Conservation (phyloP, 805 yeast genomes). For the Peterozyma xylosa region DNA sequence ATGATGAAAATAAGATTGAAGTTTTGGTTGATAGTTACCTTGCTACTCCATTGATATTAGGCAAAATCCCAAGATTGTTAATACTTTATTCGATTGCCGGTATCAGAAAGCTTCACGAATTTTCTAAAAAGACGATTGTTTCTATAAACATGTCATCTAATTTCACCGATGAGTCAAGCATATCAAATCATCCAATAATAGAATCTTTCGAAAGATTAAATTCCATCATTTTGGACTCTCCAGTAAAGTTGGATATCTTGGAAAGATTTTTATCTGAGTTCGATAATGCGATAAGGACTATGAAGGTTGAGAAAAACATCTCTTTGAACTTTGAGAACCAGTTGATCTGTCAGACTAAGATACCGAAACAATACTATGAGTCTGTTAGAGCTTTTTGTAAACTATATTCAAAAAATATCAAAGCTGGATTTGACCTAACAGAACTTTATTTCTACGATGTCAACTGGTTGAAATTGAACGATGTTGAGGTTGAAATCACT, state of each 20-base stretch:
- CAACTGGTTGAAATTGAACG: slow-evolving; percentile 48
- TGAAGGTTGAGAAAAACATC: slow-evolving; percentile 29
- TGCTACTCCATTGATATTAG: slow-evolving; percentile 51
- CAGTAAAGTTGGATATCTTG: slow-evolving; percentile 36
- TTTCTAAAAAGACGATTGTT: slow-evolving; percentile 48
- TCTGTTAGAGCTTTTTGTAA: slow-evolving; percentile 36
- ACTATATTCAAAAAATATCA: slow-evolving; percentile 34
- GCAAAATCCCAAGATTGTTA: slow-evolving; percentile 65
- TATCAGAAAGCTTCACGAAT: slow-evolving; percentile 53
- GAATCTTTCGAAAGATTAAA: slow-evolving; percentile 46
- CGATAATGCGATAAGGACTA: slow-evolving; percentile 22
- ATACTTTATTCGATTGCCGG: slow-evolving; percentile 61
- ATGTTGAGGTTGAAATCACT: slow-evolving; percentile 10
- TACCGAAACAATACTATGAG: slow-evolving; percentile 32
- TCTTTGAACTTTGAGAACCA: slow-evolving; percentile 51
- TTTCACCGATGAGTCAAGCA: slow-evolving; percentile 18
- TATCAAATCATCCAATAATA: slow-evolving; percentile 34
- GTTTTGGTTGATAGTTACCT: slow-evolving; percentile 22
- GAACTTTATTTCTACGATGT: slow-evolving; percentile 58
- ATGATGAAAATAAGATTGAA: slow-evolving; percentile 15
- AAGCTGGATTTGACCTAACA: slow-evolving; percentile 40
- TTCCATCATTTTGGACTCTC: slow-evolving; percentile 38
- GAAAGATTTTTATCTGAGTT: slow-evolving; percentile 9
- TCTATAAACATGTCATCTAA: slow-evolving; percentile 32
- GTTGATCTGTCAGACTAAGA: slow-evolving; percentile 51